Evolutionary conservation across 805 yeast species (phyloP), one percentile per base, ranked within the genome.

Genomic region (Cyberlindnera subsufficiens): DNA sequence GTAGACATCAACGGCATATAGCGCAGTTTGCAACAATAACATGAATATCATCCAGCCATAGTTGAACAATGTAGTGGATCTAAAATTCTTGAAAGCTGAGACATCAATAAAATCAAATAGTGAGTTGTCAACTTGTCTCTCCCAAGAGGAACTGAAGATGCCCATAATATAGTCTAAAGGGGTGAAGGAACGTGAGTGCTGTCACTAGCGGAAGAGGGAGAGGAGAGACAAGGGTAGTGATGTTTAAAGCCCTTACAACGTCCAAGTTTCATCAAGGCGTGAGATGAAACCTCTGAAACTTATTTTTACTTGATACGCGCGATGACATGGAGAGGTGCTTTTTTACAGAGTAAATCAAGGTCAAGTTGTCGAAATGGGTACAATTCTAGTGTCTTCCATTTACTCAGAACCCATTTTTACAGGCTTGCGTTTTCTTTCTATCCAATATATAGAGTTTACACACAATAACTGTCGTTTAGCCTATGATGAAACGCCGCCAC

Each of bases 1-100:
- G 65, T 86, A 88, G 19, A 87, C 69, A 66, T 88, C 96, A 2
- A 85, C 74, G 1, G 70, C 84, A 38, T 77, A 74, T 43, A 81
- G 66, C 1, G 79, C 70, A 14, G 77, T 57, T 36, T 79, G 69
- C 40, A 86, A 59, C n/a, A 74, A 50, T 7, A 56, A 40, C 15
- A 50, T 17, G 2, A 56, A 25, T 32, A 77, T 64, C 58, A 69
- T 59, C 39, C 63, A 50, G 8, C 64, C 32, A 51, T 74, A 79
- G 45, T 68, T 67, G 35, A 67, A 46, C 1, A 80, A 46, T 1
- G 81, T 75, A 36, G 69, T 49, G 42, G 65, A 55, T 13, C 60
- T 62, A 42, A 66, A 66, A 53, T 75, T 77, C 44, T 64, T 66
- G 59, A 77, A 77, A 40, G 64, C 63, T 27, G 66, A 66, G 10